Conservation (phyloP, 495 filamentous ascomycete genomes). For the Penicillium silybi region DNA sequence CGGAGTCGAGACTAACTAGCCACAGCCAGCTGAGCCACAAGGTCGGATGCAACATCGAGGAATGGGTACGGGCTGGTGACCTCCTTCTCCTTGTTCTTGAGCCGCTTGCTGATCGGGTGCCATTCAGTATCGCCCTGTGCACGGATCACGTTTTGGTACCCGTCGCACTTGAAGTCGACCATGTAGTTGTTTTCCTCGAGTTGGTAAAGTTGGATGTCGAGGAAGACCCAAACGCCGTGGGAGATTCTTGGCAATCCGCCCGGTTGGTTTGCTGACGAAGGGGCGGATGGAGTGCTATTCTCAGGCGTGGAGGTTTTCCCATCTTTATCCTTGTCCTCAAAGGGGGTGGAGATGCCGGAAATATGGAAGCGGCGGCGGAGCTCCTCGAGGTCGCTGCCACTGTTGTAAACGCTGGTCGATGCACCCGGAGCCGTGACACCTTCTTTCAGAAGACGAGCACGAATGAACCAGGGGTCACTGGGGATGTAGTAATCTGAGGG, state of each 20-base stretch:
- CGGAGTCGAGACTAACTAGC: constrained; percentile 26
- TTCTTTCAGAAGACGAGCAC: constrained; percentile 78
- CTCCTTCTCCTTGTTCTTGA: constrained; percentile 52
- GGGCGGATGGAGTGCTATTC: constrained; percentile 30
- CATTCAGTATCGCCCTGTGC: constrained; percentile 41
- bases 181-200: constrained; percentile 91
- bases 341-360: constrained; percentile 34
- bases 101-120: constrained; percentile 45
- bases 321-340: constrained; percentile 31
- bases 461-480: constrained; percentile 93
- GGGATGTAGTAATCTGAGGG: constrained; percentile 69
- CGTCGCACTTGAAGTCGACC: constrained; percentile 98
- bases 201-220: constrained; percentile 95
- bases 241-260: constrained; percentile 32
- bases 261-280: constrained; percentile 39
- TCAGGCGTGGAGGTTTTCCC: constrained; percentile 24
- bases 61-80: constrained; percentile 54
- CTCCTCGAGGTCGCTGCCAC: constrained; percentile 54
- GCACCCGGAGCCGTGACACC: constrained; percentile 54
- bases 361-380: constrained; percentile 46
- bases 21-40: constrained; percentile 51
- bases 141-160: constrained; percentile 79
- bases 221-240: constrained; percentile 64
- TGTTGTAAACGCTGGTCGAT: constrained; percentile 53
- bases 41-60: constrained; percentile 51